Evolutionary conservation across 768 basidiomycete species (phyloP).

Genomic region (Termitomyces sp.): DNA sequence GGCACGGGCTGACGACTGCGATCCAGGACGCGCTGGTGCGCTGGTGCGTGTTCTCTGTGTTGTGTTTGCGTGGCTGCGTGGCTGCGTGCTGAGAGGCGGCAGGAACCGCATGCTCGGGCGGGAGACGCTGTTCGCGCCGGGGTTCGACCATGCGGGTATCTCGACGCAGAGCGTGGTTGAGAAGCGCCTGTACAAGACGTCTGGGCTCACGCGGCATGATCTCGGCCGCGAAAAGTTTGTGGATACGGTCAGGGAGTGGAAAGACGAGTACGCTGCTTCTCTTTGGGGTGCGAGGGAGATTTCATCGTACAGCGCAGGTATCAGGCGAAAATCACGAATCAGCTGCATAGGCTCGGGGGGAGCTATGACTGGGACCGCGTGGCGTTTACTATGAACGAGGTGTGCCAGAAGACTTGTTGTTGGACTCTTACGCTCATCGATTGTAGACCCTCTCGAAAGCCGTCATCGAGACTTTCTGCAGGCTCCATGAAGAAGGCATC

Average conservation of each 20-base stretch:
- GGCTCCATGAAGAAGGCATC: constrained; percentile 85
- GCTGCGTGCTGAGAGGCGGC: background rate
- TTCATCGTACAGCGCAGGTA: constrained; percentile 47
- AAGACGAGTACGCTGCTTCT: constrained; percentile 70
- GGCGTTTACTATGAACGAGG: constrained; percentile 94
- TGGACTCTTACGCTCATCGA: background rate
- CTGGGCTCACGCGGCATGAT: constrained; percentile 84
- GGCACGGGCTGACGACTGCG: constrained; percentile 87
- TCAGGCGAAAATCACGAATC: constrained; percentile 87
- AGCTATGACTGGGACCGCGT: constrained; percentile 94
- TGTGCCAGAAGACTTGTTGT: constrained; percentile 24
- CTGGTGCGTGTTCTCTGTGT: constrained; percentile 53
- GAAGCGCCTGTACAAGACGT: constrained; percentile 79
- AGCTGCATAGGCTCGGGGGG: constrained; percentile 83
- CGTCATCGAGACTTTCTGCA: constrained; percentile 88
- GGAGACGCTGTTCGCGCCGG: constrained; percentile 85
- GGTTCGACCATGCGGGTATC: constrained; percentile 98
- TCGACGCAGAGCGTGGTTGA: constrained; percentile 98
- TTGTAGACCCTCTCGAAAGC: constrained; percentile 61
- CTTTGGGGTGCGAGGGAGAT: background rate
- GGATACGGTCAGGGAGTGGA: constrained; percentile 92
- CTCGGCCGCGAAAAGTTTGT: constrained; percentile 92
- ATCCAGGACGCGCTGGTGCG: constrained; percentile 88
- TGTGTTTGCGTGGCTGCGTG: background rate
- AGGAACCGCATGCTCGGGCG: constrained; percentile 97